Base-by-base conservation (phyloP, 2,329 filamentous ascomycete genomes). In the Myriosclerotinia curreyana region DNA sequence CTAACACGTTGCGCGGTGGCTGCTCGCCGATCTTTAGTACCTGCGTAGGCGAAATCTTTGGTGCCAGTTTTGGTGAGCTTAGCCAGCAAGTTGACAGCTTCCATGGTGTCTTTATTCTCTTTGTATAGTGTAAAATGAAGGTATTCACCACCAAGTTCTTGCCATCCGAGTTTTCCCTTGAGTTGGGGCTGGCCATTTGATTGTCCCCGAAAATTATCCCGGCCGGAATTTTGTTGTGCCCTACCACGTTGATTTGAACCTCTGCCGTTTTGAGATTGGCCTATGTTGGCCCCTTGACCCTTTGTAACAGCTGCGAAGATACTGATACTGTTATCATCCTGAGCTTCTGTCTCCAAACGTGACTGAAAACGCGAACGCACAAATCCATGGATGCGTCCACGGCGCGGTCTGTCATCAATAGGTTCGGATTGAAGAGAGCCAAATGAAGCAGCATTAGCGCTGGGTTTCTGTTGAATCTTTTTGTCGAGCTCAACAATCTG, bases 71-170 rank as follows among this genome's bases (percentile, higher is more conserved):
- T 85, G 61, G 90, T 74, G 66, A 83, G 79, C 51, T 81, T 82
- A 1, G 82, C 80, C 7, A 91, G 75, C 70, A 82, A 86, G 2
- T 80, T 81, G n/a, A 90, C 78, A 0, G 86, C 81, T 71, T 91
- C 88, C 59, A 83, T 87, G 31, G 70, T 71, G 31, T 68, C 88
- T 72, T 89, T 90, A 75, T 91, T 91, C 74, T 90, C 88, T 75
- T 91, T 91, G 79, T 89, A 88, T 46, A 91, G 78, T 0, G 85
- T 87, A 72, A 91, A 91, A 73, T 91, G 88, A n/a, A 91, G 76
- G 71, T 87, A 86, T 65, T 87, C 83, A 11, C 88, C 88, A 44
- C 87, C 87, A 50, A 87, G 78, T 68, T 89, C 86, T 61, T 85
- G 79, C 86, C 86, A 90, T 60, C 79, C 80, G 44, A 83, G 71